phyloP scores from a whole-genome alignment of 2,329 filamentous ascomycete species.

The Berkeleyomyces rouxiae region DNA sequence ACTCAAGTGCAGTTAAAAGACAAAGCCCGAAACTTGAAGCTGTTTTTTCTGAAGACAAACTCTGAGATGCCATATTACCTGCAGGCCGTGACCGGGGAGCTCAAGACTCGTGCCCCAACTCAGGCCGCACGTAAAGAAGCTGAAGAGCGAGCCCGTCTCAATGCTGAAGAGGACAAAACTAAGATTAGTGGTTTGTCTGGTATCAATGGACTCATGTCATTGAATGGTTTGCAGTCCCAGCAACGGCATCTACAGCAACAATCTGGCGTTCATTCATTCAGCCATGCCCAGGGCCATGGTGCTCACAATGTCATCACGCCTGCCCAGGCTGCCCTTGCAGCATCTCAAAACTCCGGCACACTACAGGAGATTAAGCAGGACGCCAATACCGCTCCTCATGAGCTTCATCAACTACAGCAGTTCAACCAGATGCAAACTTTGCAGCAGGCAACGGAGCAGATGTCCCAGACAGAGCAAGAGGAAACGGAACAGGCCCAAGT shows the following conservation, averaged over 20 bases:
- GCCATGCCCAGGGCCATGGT: slow-evolving; percentile 17
- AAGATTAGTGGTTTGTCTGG: slow-evolving; percentile 37
- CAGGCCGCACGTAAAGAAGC: slow-evolving; percentile 54
- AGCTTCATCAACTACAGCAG: slow-evolving; percentile 16
- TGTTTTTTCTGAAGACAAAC: slow-evolving; percentile 83
- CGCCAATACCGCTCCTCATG: slow-evolving; percentile 4
- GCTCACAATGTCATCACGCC: slow-evolving; percentile 16
- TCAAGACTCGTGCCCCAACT: slow-evolving; percentile 68
- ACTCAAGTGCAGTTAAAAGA: slow-evolving; percentile 89
- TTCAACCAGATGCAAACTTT: slow-evolving; percentile 18
- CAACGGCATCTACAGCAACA: slow-evolving; percentile 16
- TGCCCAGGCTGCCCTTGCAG: slow-evolving; percentile 13
- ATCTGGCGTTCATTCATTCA: slow-evolving; percentile 20
- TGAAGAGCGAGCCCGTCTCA: slow-evolving; percentile 43
- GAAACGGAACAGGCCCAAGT: slow-evolving; percentile 11
- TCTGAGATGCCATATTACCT: slow-evolving; percentile 82
- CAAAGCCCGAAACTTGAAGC: slow-evolving; percentile 75
- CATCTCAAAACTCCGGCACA: not conserved
- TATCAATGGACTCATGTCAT: slow-evolving; percentile 9
- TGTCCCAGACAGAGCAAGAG: slow-evolving; percentile 2
- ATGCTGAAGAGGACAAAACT: slow-evolving; percentile 42
- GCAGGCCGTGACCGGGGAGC: slow-evolving; percentile 72
- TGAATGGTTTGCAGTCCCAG: slow-evolving; percentile 14
- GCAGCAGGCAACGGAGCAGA: slow-evolving; percentile 19
- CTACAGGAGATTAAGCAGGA: slow-evolving; percentile 3